These are phyloP conservation scores for Tetrapisispora fleetii DNA, from an alignment of 805 yeast species.

Conservation along the genomic window DNA sequence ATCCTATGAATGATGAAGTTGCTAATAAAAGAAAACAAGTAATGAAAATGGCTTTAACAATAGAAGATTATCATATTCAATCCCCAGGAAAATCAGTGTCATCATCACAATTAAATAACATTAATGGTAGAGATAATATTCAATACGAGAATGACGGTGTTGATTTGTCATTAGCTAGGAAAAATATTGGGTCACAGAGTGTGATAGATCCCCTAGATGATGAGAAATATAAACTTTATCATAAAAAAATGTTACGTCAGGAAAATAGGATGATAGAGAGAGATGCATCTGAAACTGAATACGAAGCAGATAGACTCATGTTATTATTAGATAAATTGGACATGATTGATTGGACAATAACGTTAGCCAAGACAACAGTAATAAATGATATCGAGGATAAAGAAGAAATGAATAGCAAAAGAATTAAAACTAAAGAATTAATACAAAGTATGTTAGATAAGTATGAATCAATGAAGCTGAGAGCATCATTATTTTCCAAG, in stretches of 20 bases:
- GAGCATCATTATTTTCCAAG: constrained; percentile 12
- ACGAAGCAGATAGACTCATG: constrained; percentile 44
- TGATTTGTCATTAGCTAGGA: not conserved
- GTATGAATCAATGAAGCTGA: constrained; percentile 19
- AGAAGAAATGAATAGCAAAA: constrained; percentile 43
- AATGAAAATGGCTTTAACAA: constrained; percentile 15
- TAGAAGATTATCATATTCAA: constrained; percentile 7
- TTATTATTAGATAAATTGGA: constrained; percentile 36
- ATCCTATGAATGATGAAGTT: not conserved
- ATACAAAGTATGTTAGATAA: constrained; percentile 28
- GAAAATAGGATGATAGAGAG: constrained; percentile 57
- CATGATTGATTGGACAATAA: constrained; percentile 39
- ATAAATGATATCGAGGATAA: constrained; percentile 39
- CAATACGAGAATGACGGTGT: not conserved
- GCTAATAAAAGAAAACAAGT: constrained; percentile 10
- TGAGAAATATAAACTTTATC: constrained; percentile 36
- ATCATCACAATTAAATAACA: too few species aligned
- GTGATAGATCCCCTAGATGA: constrained; percentile 40
- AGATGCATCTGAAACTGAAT: constrained; percentile 33
- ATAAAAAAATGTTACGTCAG: constrained; percentile 50
- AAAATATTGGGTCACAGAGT: not conserved
- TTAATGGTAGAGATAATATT: not conserved
- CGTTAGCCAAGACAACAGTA: constrained; percentile 39
- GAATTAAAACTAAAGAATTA: constrained; percentile 42
- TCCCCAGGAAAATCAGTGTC: not conserved